Evolutionary conservation across 2,329 filamentous ascomycete species (phyloP).

Genomic region (Tolypocladium tropicale): DNA sequence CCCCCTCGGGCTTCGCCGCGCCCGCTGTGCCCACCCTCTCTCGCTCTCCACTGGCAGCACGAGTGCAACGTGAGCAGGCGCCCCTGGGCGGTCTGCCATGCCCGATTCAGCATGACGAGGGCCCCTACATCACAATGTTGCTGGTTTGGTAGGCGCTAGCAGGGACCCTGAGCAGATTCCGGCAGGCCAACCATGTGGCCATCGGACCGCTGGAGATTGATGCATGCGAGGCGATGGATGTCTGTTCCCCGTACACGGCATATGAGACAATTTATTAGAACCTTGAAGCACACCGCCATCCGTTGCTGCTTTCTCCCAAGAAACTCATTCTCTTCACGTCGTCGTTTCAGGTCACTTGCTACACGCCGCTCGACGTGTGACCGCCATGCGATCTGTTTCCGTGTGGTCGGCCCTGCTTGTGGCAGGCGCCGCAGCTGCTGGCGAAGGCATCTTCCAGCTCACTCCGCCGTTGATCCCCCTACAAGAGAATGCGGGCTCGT

Average conservation of each 20-base stretch:
- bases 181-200: not conserved
- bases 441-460: constrained; percentile 10
- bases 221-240: not conserved
- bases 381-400: constrained; percentile 1
- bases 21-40: not conserved
- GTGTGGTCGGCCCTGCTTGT: constrained; percentile 1
- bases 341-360: not conserved
- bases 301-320: not conserved
- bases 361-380: not conserved
- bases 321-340: not conserved
- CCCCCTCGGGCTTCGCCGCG: not conserved
- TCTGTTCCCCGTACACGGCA: not conserved
- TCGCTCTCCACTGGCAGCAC: too few relatives aligned
- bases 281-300: not conserved
- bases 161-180: not conserved
- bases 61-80: too few relatives aligned
- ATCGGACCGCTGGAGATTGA: not conserved
- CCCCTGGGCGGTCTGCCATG: not conserved
- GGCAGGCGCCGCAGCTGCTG: not conserved
- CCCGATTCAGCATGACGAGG: not conserved
- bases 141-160: not conserved
- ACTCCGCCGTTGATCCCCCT: constrained; percentile 23
- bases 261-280: not conserved
- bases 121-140: not conserved
- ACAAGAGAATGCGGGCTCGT: constrained; percentile 23